Evolutionary conservation across 179 eudicot genomes (phyloP).

Genomic region (Silene coronaria): DNA sequence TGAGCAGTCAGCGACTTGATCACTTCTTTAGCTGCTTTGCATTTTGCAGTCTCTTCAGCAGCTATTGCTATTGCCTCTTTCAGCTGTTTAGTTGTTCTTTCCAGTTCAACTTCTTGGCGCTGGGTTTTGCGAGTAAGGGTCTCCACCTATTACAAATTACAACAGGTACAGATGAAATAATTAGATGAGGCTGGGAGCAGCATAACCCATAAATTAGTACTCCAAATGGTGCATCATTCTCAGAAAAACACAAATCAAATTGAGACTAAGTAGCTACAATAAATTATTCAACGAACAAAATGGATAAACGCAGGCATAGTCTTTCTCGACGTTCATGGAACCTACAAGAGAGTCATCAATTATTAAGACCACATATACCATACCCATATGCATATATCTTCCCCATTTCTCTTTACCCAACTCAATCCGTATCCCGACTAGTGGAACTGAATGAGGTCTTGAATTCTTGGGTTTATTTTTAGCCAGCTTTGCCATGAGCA

Average conservation of each 20-base stretch:
- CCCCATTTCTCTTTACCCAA: too few relatives aligned
- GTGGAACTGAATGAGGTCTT: too few relatives aligned
- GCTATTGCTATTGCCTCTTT: slow-evolving; percentile 78
- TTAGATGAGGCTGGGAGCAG: neutral
- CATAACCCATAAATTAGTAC: slow-evolving; percentile 3
- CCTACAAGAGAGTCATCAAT: neutral
- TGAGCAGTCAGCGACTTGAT: slow-evolving; percentile 89
- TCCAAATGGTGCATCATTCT: neutral
- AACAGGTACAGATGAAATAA: slow-evolving; percentile 7
- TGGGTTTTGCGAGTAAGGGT: slow-evolving; percentile 59
- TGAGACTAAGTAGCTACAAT: neutral
- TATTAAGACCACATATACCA: too few relatives aligned
- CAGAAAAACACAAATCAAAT: neutral
- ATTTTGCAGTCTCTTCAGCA: slow-evolving; percentile 71
- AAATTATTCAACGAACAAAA: neutral
- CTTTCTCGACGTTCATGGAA: neutral
- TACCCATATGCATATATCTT: too few relatives aligned
- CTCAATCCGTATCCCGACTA: too few relatives aligned
- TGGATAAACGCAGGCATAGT: neutral
- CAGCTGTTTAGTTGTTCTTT: slow-evolving; percentile 61
- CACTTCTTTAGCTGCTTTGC: slow-evolving; percentile 95
- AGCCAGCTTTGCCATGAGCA: too few relatives aligned
- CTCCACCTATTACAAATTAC: slow-evolving; percentile 47
- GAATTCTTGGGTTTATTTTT: too few relatives aligned
- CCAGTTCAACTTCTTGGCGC: slow-evolving; percentile 66